Percentiles rank a stretch among this genome's conserved stretches.
These are phyloP conservation scores for Phytophthora chlamydospora DNA, from an alignment of 352 stramenopile genomes.

Conservation along the genomic window DNA sequence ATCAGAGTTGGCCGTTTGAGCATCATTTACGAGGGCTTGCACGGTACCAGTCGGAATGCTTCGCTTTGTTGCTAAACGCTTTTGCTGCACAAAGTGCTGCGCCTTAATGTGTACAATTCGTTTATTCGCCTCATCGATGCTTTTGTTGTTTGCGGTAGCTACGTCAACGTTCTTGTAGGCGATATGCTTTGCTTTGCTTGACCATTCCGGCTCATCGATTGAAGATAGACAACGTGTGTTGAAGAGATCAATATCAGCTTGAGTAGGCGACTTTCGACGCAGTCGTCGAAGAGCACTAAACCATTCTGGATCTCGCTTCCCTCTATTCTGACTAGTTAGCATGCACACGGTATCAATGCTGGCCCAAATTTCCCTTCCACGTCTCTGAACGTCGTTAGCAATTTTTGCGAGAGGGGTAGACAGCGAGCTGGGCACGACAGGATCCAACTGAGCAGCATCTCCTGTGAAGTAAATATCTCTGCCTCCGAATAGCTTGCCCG, in stretches of 20 bases:
- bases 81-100: neutral
- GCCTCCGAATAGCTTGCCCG: neutral
- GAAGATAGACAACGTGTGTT: neutral
- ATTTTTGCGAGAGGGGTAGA: neutral
- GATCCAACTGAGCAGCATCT: neutral
- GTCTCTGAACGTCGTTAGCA: too few relatives aligned
- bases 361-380: neutral
- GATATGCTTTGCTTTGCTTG: neutral
- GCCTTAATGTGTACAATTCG: neutral
- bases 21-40: neutral
- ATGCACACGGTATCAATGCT: neutral
- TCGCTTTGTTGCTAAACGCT: neutral
- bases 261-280: neutral
- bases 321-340: neutral
- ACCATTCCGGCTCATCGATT: neutral
- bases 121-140: neutral
- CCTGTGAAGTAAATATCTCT: neutral
- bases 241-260: conserved; percentile 1
- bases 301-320: neutral
- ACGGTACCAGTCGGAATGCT: neutral
- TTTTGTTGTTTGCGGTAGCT: neutral
- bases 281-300: neutral
- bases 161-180: neutral
- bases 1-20: neutral
- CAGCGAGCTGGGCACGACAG: neutral